Evolutionary conservation across 2,329 filamentous ascomycete genomes (phyloP).

Genomic region (Aspergillus tubingensis): DNA sequence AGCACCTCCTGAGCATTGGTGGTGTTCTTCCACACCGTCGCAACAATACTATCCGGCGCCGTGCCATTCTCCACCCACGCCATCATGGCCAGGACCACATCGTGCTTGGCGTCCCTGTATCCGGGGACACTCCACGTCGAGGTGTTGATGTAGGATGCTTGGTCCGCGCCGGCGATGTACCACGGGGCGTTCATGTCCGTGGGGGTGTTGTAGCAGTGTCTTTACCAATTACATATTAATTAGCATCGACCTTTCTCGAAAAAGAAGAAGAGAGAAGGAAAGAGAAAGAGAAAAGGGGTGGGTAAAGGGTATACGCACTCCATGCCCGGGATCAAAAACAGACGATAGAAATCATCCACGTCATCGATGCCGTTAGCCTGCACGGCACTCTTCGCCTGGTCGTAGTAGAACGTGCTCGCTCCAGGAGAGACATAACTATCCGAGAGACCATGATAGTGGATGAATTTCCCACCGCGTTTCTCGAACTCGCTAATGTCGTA

Average conservation of each 20-base stretch:
- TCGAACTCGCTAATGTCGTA: neutral
- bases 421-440: neutral
- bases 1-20: neutral
- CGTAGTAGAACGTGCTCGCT: neutral
- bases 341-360: neutral
- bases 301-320: neutral
- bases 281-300: too few relatives aligned
- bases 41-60: neutral
- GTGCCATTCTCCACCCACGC: constrained; percentile 3
- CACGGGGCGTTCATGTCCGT: neutral
- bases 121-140: neutral
- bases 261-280: too few relatives aligned
- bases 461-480: neutral
- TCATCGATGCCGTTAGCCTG: neutral
- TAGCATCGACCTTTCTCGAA: too few relatives aligned
- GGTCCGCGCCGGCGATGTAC: neutral
- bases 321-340: neutral
- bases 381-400: neutral
- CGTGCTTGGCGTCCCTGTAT: neutral
- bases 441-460: neutral
- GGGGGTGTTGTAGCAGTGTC: neutral
- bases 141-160: neutral
- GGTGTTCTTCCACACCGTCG: neutral
- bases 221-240: neutral
- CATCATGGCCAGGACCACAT: neutral